These are phyloP conservation scores for Graphilbum ipis-grandicollis DNA, from an alignment of 2,329 filamentous ascomycete species.

Conservation along the genomic window DNA sequence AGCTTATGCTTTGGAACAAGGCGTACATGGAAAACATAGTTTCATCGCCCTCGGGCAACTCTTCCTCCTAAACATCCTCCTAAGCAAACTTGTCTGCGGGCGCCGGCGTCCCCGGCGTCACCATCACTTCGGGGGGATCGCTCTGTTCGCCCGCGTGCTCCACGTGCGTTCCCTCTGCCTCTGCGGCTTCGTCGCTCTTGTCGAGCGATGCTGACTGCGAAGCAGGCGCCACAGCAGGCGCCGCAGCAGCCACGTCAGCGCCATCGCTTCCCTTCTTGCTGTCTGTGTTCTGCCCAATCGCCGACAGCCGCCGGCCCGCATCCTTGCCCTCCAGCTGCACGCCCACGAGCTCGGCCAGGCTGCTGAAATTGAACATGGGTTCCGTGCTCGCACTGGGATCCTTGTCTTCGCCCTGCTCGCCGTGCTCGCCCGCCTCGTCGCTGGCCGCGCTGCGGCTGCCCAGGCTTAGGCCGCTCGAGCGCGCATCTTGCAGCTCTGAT, in stretches of 20 bases:
- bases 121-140: conserved; percentile 25
- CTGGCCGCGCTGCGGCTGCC: conserved; percentile 24
- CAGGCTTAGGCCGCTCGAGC: conserved; percentile 35
- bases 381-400: conserved; percentile 39
- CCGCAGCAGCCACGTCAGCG: conserved; percentile 1
- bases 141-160: too few species aligned
- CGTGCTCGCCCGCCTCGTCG: too few species aligned
- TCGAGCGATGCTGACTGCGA: conserved; percentile 11
- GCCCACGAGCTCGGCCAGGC: conserved; percentile 69
- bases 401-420: conserved; percentile 31
- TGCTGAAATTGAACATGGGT: conserved; percentile 82
- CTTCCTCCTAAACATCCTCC: too few species aligned
- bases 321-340: conserved; percentile 35
- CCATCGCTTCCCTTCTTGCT: conserved; percentile 1
- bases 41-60: too few species aligned
- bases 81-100: conserved; percentile 7
- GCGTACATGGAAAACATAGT: too few species aligned
- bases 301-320: conserved; percentile 16
- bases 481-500: conserved; percentile 25
- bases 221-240: too few species aligned
- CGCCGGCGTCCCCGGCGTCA: conserved; percentile 33
- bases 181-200: conserved; percentile 19
- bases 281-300: conserved; percentile 12
- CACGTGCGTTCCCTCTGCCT: conserved; percentile 16
- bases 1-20: too few species aligned